These are phyloP conservation scores for Suhomyces pyralidae DNA, from an alignment of 805 yeast genomes.

Conservation along the genomic window DNA sequence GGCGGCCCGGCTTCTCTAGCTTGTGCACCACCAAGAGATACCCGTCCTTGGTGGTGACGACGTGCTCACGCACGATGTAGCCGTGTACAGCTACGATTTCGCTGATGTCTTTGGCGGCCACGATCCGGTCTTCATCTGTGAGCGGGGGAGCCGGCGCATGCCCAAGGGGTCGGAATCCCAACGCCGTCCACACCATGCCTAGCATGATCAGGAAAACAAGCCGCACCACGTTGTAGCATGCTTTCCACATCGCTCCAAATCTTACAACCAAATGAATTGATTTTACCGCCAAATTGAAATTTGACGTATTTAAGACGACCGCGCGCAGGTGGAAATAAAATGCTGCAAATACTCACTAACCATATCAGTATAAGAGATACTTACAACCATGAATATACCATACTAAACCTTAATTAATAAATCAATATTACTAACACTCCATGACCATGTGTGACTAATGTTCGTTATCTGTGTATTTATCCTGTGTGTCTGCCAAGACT, in stretches of 20 bases:
- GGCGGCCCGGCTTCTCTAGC: conserved; percentile 12
- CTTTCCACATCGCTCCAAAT: background rate
- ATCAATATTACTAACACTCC: too few species aligned
- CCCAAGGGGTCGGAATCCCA: background rate
- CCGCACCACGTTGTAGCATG: background rate
- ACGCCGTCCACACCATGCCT: background rate
- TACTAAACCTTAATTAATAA: too few species aligned
- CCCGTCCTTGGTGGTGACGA: conserved; percentile 27
- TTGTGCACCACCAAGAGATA: conserved; percentile 29
- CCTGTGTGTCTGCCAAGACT: too few species aligned
- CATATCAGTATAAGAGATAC: too few species aligned
- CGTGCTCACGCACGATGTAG: conserved; percentile 27
- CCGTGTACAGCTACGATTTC: conserved; percentile 24
- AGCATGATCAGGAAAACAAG: background rate
- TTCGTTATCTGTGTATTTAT: too few species aligned
- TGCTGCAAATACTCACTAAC: too few species aligned
- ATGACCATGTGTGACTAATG: too few species aligned
- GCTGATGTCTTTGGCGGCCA: conserved; percentile 18
- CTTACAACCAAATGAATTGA: background rate
- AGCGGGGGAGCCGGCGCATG: background rate
- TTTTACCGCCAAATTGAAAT: too few species aligned
- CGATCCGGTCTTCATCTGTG: conserved; percentile 3
- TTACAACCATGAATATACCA: too few species aligned
- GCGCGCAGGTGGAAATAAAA: background rate
- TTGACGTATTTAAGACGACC: too few species aligned